Conservation (phyloP, 176 grass and related monocot genomes). For the Tillandsia leiboldiana region DNA sequence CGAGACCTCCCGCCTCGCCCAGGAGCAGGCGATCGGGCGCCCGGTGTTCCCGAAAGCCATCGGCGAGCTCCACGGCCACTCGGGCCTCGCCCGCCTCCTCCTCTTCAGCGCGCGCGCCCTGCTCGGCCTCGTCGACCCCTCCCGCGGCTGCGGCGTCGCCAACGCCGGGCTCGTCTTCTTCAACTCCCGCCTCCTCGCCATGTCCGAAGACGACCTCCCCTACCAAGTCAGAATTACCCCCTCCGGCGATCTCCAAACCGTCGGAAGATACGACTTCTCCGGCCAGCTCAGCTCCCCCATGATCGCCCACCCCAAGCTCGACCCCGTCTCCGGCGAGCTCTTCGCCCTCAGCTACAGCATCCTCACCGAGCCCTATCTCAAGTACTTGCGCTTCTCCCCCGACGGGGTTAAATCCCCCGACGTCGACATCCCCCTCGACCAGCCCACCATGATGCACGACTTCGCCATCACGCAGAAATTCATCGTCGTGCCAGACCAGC, state of each 20-base stretch:
- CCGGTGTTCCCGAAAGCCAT: constrained; percentile 78
- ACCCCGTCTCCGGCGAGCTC: constrained; percentile 66
- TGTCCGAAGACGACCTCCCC: constrained; percentile 96
- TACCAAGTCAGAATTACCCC: constrained; percentile 75
- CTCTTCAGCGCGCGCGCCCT: constrained; percentile 47
- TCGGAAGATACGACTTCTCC: constrained; percentile 54
- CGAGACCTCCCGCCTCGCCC: constrained; percentile 55
- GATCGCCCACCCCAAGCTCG: constrained; percentile 94
- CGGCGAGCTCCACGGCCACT: constrained; percentile 92
- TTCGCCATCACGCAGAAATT: constrained; percentile 74
- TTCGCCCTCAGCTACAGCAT: constrained; percentile 90
- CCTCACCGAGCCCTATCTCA: constrained; percentile 56
- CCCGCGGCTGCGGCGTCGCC: constrained; percentile 57
- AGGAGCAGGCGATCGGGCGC: constrained; percentile 42
- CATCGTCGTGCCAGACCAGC: constrained; percentile 73
- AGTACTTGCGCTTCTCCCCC: constrained; percentile 71
- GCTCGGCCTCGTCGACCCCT: constrained; percentile 54
- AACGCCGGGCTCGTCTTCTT: constrained; percentile 85
- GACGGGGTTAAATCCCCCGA: constrained; percentile 58
- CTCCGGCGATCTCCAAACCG: constrained; percentile 64
- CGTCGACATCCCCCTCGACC: constrained; percentile 57
- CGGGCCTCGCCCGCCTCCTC: constrained; percentile 52
- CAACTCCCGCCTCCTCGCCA: constrained; percentile 80
- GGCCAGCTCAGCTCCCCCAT: constrained; percentile 56
- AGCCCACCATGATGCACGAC: constrained; percentile 88